phyloP scores from a whole-genome alignment of 1,139 yeast genomes.

The Yamadazyma pseudoaaseri region DNA sequence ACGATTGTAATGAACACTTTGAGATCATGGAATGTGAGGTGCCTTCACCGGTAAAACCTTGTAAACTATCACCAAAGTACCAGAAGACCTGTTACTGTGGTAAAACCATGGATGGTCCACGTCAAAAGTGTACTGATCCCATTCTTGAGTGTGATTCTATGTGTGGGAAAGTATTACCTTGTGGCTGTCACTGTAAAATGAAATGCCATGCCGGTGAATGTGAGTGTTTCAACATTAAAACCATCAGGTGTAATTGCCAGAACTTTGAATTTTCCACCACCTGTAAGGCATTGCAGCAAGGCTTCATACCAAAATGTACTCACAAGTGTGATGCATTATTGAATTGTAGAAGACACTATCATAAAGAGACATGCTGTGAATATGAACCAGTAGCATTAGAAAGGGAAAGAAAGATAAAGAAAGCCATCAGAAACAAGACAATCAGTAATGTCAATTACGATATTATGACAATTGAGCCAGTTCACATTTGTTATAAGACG shows the following conservation, averaged over 20 bases:
- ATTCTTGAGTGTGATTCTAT: slow-evolving; percentile 67
- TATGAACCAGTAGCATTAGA: slow-evolving; percentile 61
- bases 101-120: slow-evolving; percentile 28
- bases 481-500: slow-evolving; percentile 70
- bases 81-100: slow-evolving; percentile 81
- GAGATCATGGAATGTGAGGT: slow-evolving; percentile 64
- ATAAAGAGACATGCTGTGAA: slow-evolving; percentile 67
- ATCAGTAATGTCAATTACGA: slow-evolving; percentile 37
- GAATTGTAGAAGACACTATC: slow-evolving; percentile 81
- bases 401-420: slow-evolving; percentile 59
- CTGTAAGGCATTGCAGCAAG: slow-evolving; percentile 54
- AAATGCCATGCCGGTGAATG: slow-evolving; percentile 80
- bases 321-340: slow-evolving; percentile 74
- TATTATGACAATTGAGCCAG: slow-evolving; percentile 66
- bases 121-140: slow-evolving; percentile 69
- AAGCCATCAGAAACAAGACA: slow-evolving; percentile 44
- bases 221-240: slow-evolving; percentile 52
- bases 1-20: slow-evolving; percentile 68
- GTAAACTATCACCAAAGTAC: slow-evolving; percentile 63
- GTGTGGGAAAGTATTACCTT: slow-evolving; percentile 62
- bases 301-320: slow-evolving; percentile 60
- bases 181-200: slow-evolving; percentile 73
- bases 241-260: slow-evolving; percentile 54
- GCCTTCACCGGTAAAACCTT: slow-evolving; percentile 39
- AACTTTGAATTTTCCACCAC: slow-evolving; percentile 55